Percentiles rank a stretch among this genome's conserved stretches.
phyloP scores from a whole-genome alignment of 2,329 filamentous ascomycete genomes.

The Penicillium sclerotigenum region DNA sequence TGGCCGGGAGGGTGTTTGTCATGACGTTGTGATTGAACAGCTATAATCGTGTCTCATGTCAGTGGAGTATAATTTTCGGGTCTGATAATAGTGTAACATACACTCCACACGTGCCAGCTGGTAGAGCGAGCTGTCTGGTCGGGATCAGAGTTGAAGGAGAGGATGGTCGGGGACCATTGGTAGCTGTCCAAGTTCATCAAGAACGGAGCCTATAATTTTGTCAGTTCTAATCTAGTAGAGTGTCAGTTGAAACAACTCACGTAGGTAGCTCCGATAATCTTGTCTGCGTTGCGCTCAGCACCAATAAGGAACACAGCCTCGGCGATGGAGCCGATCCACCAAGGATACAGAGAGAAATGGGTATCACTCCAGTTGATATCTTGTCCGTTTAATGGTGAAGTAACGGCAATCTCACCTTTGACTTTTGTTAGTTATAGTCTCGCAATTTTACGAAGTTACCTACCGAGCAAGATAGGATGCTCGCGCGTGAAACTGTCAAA shows the following conservation, averaged over 20 bases:
- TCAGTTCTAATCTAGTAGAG: neutral
- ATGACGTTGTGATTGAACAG: constrained; percentile 46
- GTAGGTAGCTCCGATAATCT: constrained; percentile 30
- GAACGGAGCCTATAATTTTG: constrained; percentile 24
- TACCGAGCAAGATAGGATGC: constrained; percentile 28
- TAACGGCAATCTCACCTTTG: constrained; percentile 29
- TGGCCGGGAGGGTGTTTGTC: constrained; percentile 45
- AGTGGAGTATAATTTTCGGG: constrained; percentile 23
- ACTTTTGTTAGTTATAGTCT: neutral
- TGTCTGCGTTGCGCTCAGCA: constrained; percentile 57
- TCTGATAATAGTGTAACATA: constrained; percentile 21
- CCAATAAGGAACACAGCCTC: constrained; percentile 65
- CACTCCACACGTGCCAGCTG: constrained; percentile 29
- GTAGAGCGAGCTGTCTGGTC: constrained; percentile 30
- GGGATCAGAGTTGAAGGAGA: constrained; percentile 31
- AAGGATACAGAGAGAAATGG: constrained; percentile 49
- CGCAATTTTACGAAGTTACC: neutral
- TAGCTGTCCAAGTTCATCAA: constrained; percentile 30
- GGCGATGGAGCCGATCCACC: constrained; percentile 60
- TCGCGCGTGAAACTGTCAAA: constrained; percentile 49
- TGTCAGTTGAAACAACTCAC: constrained; percentile 10
- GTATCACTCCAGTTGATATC: constrained; percentile 48
- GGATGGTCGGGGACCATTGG: constrained; percentile 31
- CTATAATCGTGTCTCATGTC: constrained; percentile 24
- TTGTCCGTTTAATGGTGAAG: constrained; percentile 43